Evolutionary conservation across 805 yeast genomes (phyloP).

Genomic region (Lachancea fermentati): DNA sequence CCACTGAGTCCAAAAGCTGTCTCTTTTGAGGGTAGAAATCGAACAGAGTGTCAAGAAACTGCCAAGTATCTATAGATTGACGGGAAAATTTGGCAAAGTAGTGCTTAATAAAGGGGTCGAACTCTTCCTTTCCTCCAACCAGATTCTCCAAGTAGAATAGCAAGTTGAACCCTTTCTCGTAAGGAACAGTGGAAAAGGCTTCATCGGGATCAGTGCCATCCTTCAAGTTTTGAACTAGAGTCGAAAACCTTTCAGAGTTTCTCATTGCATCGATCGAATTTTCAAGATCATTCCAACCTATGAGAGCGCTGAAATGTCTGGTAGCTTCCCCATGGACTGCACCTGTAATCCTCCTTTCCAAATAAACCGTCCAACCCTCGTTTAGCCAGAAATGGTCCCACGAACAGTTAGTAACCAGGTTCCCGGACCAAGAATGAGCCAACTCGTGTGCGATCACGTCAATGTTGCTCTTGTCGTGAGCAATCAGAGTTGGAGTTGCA

Average conservation of each 20-base stretch:
- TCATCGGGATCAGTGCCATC: conserved; percentile 81
- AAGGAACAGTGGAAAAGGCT: conserved; percentile 81
- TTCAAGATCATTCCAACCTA: conserved; percentile 82
- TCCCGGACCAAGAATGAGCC: conserved; percentile 92
- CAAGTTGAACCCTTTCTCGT: conserved; percentile 84
- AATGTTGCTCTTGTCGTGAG: conserved; percentile 80
- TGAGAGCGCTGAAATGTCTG: conserved; percentile 76
- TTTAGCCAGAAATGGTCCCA: conserved; percentile 95
- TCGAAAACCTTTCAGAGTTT: conserved; percentile 45
- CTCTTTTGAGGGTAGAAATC: conserved; percentile 51
- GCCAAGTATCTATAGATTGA: conserved; percentile 72
- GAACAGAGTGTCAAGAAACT: conserved; percentile 70
- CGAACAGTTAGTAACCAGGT: conserved; percentile 80
- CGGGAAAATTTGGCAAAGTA: conserved; percentile 69
- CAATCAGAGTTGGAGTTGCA: conserved; percentile 81
- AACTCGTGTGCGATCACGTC: conserved; percentile 91
- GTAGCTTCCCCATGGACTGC: conserved; percentile 70
- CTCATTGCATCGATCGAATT: conserved; percentile 65
- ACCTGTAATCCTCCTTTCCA: conserved; percentile 79
- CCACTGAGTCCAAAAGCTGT: conserved; percentile 57
- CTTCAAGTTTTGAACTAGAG: conserved; percentile 65
- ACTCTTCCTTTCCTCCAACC: conserved; percentile 57
- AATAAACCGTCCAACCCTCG: conserved; percentile 94
- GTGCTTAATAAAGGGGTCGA: conserved; percentile 74
- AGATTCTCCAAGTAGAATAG: conserved; percentile 65